These are phyloP conservation scores for Ophiostoma sp. DNA, from an alignment of 2,329 filamentous ascomycete species.

Conservation along the genomic window DNA sequence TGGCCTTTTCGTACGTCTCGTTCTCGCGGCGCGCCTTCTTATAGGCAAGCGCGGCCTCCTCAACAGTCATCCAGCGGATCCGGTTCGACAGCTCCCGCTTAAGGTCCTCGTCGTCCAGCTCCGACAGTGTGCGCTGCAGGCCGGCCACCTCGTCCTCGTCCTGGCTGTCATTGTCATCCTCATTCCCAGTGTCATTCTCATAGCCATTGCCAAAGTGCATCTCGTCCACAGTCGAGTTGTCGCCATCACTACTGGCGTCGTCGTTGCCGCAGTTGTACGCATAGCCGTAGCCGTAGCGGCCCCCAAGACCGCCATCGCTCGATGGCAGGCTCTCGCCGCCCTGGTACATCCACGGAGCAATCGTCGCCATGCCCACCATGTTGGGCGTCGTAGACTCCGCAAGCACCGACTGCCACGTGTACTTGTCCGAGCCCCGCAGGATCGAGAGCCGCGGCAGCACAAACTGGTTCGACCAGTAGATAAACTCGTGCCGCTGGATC, in stretches of 20 bases:
- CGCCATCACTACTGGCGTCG: background rate
- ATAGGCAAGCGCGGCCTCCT: conserved; percentile 57
- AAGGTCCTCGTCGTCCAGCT: conserved; percentile 19
- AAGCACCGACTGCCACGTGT: conserved; percentile 31
- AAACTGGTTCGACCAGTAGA: conserved; percentile 65
- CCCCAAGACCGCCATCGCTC: conserved; percentile 13
- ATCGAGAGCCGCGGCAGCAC: conserved; percentile 57
- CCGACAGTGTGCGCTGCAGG: conserved; percentile 5
- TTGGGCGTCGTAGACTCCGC: conserved; percentile 30
- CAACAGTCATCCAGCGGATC: conserved; percentile 46
- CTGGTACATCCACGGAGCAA: conserved; percentile 52
- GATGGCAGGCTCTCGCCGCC: conserved; percentile 23
- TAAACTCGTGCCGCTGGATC: conserved; percentile 61
- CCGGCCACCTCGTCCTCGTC: background rate
- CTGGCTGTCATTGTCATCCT: background rate
- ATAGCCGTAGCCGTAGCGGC: conserved; percentile 10
- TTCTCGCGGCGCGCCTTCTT: conserved; percentile 52
- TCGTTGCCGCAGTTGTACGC: conserved; percentile 10
- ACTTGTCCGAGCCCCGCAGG: conserved; percentile 42
- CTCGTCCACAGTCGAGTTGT: background rate
- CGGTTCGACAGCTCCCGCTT: conserved; percentile 30
- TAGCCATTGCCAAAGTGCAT: background rate
- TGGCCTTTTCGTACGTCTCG: conserved; percentile 56
- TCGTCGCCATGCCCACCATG: conserved; percentile 44
- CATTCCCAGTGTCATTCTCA: too few species aligned